Evolutionary conservation across 345 rosid species (phyloP).

Genomic region (Moricandia arvensis): DNA sequence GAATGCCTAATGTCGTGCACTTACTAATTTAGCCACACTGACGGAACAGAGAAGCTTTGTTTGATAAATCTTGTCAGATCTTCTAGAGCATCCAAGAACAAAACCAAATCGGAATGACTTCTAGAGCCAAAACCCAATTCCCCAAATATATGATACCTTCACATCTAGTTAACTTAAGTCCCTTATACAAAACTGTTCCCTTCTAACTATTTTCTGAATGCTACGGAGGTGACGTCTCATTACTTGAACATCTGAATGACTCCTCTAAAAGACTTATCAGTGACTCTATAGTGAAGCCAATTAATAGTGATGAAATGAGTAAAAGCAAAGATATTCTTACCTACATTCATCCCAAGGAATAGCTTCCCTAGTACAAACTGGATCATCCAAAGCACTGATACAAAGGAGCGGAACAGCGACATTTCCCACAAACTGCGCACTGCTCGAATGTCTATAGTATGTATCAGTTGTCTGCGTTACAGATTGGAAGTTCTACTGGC

Average conservation of each 20-base stretch:
- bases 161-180: neutral
- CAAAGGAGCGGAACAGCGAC: constrained; percentile 83
- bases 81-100: neutral
- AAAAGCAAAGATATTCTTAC: constrained; percentile 35
- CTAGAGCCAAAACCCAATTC: neutral
- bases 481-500: neutral
- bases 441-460: constrained; percentile 79
- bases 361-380: constrained; percentile 87
- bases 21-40: neutral
- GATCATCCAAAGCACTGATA: constrained; percentile 87
- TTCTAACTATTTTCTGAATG: neutral
- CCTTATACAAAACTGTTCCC: neutral
- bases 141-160: neutral
- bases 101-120: neutral
- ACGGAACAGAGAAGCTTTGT: constrained; percentile 1
- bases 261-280: neutral
- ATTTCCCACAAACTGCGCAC: constrained; percentile 56
- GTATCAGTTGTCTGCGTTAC: constrained; percentile 77
- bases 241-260: neutral
- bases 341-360: constrained; percentile 99
- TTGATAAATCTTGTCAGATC: neutral
- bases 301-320: neutral
- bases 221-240: neutral
- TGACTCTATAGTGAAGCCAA: neutral
- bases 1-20: neutral